Percentiles rank a stretch among this genome's conserved stretches.
Evolutionary conservation across 2,329 filamentous ascomycete genomes (phyloP).

Genomic region (Nemania bipapillata): DNA sequence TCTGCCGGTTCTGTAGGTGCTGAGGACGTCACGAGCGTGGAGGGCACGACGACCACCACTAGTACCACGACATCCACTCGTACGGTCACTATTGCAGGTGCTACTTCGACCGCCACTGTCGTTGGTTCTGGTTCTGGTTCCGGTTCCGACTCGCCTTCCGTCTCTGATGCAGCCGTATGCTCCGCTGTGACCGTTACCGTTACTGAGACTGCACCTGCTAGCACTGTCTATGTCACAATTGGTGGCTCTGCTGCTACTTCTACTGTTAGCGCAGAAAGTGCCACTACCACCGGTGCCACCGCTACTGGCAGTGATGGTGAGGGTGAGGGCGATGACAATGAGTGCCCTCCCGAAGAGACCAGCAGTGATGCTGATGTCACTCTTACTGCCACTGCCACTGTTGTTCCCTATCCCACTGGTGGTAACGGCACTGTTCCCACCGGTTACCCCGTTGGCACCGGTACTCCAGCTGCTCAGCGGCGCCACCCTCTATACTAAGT

Average conservation of each 20-base stretch:
- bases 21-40: constrained; percentile 31
- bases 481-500: constrained; percentile 38
- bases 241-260: constrained; percentile 32
- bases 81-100: constrained; percentile 47
- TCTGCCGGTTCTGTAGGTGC: constrained; percentile 25
- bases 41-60: constrained; percentile 49
- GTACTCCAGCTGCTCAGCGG: constrained; percentile 13
- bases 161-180: constrained; percentile 41
- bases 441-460: constrained; percentile 51
- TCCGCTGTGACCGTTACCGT: constrained; percentile 49
- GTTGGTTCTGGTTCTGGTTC: constrained; percentile 34
- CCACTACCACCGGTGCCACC: constrained; percentile 13
- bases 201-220: constrained; percentile 47
- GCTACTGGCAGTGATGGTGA: constrained; percentile 12
- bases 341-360: constrained; percentile 44
- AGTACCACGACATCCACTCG: constrained; percentile 49
- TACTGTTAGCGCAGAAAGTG: constrained; percentile 12
- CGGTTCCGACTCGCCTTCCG: constrained; percentile 23
- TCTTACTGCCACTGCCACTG: constrained; percentile 49
- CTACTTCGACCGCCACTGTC: constrained; percentile 34
- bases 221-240: constrained; percentile 50
- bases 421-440: constrained; percentile 44
- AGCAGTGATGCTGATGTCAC: constrained; percentile 49
- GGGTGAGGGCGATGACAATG: constrained; percentile 24
- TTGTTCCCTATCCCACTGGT: constrained; percentile 56